Evolutionary conservation across 495 filamentous ascomycete species (phyloP), one percentile per base, ranked within the genome.

Genomic region (Lasiosphaeria ovina): DNA sequence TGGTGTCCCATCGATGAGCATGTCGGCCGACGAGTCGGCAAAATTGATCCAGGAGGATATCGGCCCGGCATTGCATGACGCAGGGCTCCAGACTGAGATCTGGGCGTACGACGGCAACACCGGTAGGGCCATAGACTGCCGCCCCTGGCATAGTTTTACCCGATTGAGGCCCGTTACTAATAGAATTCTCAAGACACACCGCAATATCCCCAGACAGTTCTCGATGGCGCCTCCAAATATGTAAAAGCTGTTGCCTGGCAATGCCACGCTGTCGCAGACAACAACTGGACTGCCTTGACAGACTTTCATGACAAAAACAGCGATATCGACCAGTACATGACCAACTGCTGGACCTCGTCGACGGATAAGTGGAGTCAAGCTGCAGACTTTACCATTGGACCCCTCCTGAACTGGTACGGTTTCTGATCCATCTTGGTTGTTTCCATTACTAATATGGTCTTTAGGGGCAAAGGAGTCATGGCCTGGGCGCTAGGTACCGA

Each of bases 61-160:
- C 51, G 81, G 79, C 0, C 81, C 81, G 16, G 77, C 79, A 10
- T 59, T 84, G 6, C 60, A 63, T 10, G 60, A 61, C 32, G 81
- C 78, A 9, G 71, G 74, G 6, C 59, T 82, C 42, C 50, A 66
- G 55, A 82, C 79, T 1, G 61, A 74, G 6, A 72, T 82, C 47
- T 83, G 81, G 81, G 81, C 81, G 2, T 82, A 83, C 51, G 82
- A 84, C 59, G 81, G 84, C 65, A 85, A 85, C 63, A 85, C 82
- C 9, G 77, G 52, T 54, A 76, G 24, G 24, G 24, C 24, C 24
- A 24, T 24, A 78, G 69, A 57, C 62, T 63, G 32, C 10, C 6
- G 12, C 44, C 5, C 4, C 31, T 11, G 32, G 7, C 44, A n/a
- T n/a, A 10, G 14, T 12, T 17, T 12, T 17, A 3, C 12, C 14